A percentile compares a stretch with the other conserved stretches of the same genome.
phyloP scores from a whole-genome alignment of 306 rosid genomes.

The Acacia melanoxylon region DNA sequence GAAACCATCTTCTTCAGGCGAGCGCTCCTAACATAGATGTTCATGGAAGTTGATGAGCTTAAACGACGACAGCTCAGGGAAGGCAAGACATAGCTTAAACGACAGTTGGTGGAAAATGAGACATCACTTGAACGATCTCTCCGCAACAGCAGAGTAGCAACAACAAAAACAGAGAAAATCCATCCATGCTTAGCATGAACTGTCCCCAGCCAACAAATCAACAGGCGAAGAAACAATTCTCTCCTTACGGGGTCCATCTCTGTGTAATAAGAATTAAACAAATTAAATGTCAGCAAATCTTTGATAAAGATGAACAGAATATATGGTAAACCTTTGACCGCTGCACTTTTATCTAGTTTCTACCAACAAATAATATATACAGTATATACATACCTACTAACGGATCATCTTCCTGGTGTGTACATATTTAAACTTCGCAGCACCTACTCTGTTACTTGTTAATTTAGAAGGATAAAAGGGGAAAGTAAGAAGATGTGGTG shows the following conservation, averaged over 20 bases:
- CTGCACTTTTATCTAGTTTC: background rate
- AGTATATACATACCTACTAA: too few relatives aligned
- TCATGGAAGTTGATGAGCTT: background rate
- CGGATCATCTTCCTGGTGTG: background rate
- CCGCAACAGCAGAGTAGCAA: background rate
- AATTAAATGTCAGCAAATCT: background rate
- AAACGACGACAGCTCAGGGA: background rate
- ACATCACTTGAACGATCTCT: background rate
- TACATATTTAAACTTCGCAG: too few relatives aligned
- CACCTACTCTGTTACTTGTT: background rate
- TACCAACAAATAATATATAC: too few relatives aligned
- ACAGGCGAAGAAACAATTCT: background rate
- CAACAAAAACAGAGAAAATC: background rate
- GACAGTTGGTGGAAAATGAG: background rate
- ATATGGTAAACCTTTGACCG: background rate
- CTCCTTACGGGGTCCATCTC: background rate
- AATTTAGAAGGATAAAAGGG: background rate
- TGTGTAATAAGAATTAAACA: background rate
- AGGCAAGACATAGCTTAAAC: background rate
- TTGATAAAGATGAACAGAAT: background rate
- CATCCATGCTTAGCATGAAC: background rate
- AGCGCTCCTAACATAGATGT: background rate
- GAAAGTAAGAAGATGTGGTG: background rate
- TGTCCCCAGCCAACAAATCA: background rate
- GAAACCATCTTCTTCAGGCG: background rate